Conservation (phyloP, 1,284 basidiomycete species). For the Cerioporus squamosus region DNA sequence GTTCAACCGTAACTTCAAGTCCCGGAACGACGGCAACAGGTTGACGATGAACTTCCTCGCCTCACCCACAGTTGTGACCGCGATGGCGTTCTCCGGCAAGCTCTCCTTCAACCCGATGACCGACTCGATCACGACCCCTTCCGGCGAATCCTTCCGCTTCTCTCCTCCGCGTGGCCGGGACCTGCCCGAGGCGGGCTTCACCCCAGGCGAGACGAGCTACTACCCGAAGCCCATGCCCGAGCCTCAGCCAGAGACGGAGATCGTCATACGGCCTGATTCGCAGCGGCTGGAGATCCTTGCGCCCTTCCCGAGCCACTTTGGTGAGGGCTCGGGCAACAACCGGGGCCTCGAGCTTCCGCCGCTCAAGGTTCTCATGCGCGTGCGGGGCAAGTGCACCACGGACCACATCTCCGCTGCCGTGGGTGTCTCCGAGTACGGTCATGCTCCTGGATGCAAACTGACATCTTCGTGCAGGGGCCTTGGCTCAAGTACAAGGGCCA, state of each 20-base stretch:
- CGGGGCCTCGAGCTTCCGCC: conserved; percentile 78
- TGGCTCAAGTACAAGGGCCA: conserved; percentile 99
- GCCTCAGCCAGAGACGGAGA: conserved; percentile 78
- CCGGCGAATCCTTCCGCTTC: conserved; percentile 87
- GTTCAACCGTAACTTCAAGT: conserved; percentile 98
- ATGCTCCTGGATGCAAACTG: not conserved
- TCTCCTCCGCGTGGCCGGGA: conserved; percentile 84
- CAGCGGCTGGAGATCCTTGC: conserved; percentile 87
- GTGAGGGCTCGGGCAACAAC: conserved; percentile 48
- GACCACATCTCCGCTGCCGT: conserved; percentile 97
- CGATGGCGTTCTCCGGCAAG: conserved; percentile 95
- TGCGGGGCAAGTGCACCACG: conserved; percentile 97
- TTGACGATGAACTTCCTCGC: conserved; percentile 99
- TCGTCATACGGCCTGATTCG: conserved; percentile 82
- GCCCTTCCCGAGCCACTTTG: conserved; percentile 87
- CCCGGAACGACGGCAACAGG: conserved; percentile 95
- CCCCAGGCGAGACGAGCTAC: conserved; percentile 78
- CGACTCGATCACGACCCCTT: conserved; percentile 78
- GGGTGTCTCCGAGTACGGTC: conserved; percentile 31
- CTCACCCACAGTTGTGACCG: conserved; percentile 96
- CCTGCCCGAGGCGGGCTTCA: conserved; percentile 86
- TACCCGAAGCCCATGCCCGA: conserved; percentile 81
- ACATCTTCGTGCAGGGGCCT: conserved; percentile 62
- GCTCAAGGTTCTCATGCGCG: conserved; percentile 87
- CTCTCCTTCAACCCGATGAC: conserved; percentile 94